A percentile compares a stretch with the other conserved stretches of the same genome.
These are phyloP conservation scores for Yamadazyma pseudoaaseri DNA, from an alignment of 1,139 yeast species.

Conservation along the genomic window DNA sequence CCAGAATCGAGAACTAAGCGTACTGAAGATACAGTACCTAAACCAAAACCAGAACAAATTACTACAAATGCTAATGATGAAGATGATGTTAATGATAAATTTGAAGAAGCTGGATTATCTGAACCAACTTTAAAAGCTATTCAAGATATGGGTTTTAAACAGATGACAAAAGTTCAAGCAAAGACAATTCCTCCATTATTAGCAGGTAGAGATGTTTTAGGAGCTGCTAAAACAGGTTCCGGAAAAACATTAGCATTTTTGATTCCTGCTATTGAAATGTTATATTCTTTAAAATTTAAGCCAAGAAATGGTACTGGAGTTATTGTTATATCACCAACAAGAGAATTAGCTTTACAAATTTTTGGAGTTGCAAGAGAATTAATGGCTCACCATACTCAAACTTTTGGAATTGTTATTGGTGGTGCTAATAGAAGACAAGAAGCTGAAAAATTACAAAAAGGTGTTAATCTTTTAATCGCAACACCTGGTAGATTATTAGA, in stretches of 20 bases:
- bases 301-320: conserved; percentile 84
- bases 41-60: conserved; percentile 23
- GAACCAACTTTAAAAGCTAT: conserved; percentile 80
- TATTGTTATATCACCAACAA: conserved; percentile 82
- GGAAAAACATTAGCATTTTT: conserved; percentile 99
- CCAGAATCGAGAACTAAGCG: conserved; percentile 30
- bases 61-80: conserved; percentile 28
- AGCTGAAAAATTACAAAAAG: conserved; percentile 89
- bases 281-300: conserved; percentile 66
- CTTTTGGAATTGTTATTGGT: conserved; percentile 95
- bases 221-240: conserved; percentile 99
- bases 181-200: conserved; percentile 91
- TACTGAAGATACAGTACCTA: conserved; percentile 19
- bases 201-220: conserved; percentile 94
- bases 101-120: conserved; percentile 62
- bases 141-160: conserved; percentile 80
- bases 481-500: conserved; percentile 97
- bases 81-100: conserved; percentile 28
- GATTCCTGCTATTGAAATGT: conserved; percentile 87
- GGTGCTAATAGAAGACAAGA: conserved; percentile 98
- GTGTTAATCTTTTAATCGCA: conserved; percentile 90
- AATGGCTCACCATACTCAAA: conserved; percentile 88
- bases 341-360: conserved; percentile 88
- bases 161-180: conserved; percentile 91
- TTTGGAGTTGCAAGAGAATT: conserved; percentile 95